phyloP scores from a whole-genome alignment of 2,329 filamentous ascomycete species.

The Conoideocrella luteorostrata region DNA sequence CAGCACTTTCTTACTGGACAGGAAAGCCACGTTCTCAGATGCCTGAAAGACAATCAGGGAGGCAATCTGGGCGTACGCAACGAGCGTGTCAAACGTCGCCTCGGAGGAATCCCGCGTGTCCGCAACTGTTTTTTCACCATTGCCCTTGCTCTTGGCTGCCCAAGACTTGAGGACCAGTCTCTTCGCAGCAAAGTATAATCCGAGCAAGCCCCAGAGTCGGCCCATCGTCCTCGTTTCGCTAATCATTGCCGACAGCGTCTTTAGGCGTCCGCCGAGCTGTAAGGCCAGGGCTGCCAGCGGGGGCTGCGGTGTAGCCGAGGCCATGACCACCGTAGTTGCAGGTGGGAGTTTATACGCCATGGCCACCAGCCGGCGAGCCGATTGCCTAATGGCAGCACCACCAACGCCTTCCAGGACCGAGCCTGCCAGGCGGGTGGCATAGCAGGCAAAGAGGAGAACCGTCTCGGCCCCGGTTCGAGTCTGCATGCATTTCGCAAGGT shows the following conservation, averaged over 20 bases:
- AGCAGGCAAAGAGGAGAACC: conserved; percentile 62
- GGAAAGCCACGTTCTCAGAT: conserved; percentile 77
- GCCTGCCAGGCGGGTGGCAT: conserved; percentile 53
- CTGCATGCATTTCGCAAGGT: conserved; percentile 57
- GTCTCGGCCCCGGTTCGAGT: conserved; percentile 65
- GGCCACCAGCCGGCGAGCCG: conserved; percentile 45
- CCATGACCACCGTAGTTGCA: conserved; percentile 41
- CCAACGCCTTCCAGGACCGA: conserved; percentile 45
- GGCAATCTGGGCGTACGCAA: conserved; percentile 63
- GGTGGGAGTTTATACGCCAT: conserved; percentile 45
- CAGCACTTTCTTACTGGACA: conserved; percentile 67
- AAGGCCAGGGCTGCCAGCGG: conserved; percentile 38
- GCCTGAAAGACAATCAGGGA: conserved; percentile 66
- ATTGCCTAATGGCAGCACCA: conserved; percentile 49
- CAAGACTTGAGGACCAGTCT: conserved; percentile 33
- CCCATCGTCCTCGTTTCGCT: conserved; percentile 66
- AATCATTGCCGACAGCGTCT: conserved; percentile 57
- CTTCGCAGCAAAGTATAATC: conserved; percentile 63
- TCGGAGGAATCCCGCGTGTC: conserved; percentile 31
- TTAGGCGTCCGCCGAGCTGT: conserved; percentile 46
- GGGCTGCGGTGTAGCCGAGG: conserved; percentile 26
- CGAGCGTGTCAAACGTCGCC: conserved; percentile 31
- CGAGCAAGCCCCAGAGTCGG: conserved; percentile 70
- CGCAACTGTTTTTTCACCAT: conserved; percentile 20
- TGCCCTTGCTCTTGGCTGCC: conserved; percentile 12